Evolutionary conservation across 2,329 filamentous ascomycete genomes (phyloP).

Genomic region (Trichoderma lentiforme): DNA sequence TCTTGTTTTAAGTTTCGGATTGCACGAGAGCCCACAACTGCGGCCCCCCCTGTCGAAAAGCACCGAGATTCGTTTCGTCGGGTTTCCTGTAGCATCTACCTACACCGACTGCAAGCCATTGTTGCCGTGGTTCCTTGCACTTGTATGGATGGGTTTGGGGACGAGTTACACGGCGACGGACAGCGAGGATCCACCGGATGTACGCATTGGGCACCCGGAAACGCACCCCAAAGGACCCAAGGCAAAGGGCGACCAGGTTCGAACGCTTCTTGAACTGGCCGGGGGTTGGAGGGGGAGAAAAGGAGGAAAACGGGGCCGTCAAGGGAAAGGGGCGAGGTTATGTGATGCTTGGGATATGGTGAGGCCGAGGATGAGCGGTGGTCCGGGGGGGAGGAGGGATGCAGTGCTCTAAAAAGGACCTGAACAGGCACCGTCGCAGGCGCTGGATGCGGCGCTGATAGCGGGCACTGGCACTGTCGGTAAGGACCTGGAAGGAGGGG

Average conservation of each 20-base stretch:
- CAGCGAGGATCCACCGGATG: slow-evolving; percentile 14
- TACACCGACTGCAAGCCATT: slow-evolving; percentile 20
- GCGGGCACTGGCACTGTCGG: background rate
- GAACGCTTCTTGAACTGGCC: background rate
- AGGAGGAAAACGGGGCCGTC: background rate
- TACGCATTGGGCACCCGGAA: background rate
- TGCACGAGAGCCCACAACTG: background rate
- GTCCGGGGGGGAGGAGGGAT: background rate
- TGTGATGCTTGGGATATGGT: background rate
- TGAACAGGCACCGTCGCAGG: slow-evolving; percentile 3
- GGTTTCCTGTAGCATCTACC: slow-evolving; percentile 1
- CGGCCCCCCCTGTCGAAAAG: background rate
- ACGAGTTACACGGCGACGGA: slow-evolving; percentile 17
- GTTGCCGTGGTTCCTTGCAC: slow-evolving; percentile 16
- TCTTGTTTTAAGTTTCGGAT: slow-evolving; percentile 17
- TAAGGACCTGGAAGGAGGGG: background rate
- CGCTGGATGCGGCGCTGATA: slow-evolving; percentile 9
- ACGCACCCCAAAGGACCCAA: slow-evolving; percentile 14
- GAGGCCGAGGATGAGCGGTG: slow-evolving; percentile 16
- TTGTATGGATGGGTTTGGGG: slow-evolving; percentile 14
- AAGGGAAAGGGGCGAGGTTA: slow-evolving; percentile 2
- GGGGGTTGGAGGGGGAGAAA: background rate
- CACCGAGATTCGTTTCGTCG: slow-evolving; percentile 12
- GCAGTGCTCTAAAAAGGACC: background rate
- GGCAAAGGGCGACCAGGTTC: background rate